Percentiles rank a stretch among this genome's conserved stretches.
Evolutionary conservation across 2,329 filamentous ascomycete genomes (phyloP).

Genomic region (Falciphora oryzae): DNA sequence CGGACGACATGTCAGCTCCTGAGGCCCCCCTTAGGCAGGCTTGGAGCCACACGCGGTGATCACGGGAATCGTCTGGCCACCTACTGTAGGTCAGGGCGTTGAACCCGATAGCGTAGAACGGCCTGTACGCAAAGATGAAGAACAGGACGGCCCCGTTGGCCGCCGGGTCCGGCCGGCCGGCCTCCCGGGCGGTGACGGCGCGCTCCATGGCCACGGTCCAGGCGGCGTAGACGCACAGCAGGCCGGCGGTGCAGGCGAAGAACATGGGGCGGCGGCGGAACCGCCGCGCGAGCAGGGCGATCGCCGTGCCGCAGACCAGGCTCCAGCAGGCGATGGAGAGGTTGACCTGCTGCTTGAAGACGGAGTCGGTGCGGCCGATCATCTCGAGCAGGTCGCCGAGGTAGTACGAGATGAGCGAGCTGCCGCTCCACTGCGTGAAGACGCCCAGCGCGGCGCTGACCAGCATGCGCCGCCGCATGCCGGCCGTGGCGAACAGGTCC

Average conservation of each 20-base stretch:
- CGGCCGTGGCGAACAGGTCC: constrained; percentile 44
- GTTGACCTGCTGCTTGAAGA: constrained; percentile 37
- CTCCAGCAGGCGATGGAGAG: constrained; percentile 41
- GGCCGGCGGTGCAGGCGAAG: constrained; percentile 38
- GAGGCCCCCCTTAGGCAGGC: too few relatives aligned
- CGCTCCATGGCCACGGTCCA: constrained; percentile 28
- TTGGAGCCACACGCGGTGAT: too few relatives aligned
- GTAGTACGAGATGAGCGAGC: constrained; percentile 46
- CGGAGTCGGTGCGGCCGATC: constrained; percentile 36
- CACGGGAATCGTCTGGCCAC: constrained; percentile 27
- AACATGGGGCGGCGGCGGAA: constrained; percentile 45
- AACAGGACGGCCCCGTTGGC: constrained; percentile 31
- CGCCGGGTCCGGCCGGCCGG: background rate
- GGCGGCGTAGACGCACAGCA: constrained; percentile 42
- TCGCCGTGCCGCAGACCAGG: constrained; percentile 36
- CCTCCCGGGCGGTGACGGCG: background rate
- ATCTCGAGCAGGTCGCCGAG: constrained; percentile 39
- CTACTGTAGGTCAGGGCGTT: constrained; percentile 59
- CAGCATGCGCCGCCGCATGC: constrained; percentile 43
- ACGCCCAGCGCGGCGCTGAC: constrained; percentile 44
- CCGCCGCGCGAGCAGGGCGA: constrained; percentile 37
- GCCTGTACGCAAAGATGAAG: constrained; percentile 56
- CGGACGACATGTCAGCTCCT: too few relatives aligned
- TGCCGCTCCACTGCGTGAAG: constrained; percentile 49
- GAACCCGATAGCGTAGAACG: constrained; percentile 60